These are phyloP conservation scores for Sarocladium brachiariae DNA, from an alignment of 2,329 filamentous ascomycete genomes.

Conservation along the genomic window DNA sequence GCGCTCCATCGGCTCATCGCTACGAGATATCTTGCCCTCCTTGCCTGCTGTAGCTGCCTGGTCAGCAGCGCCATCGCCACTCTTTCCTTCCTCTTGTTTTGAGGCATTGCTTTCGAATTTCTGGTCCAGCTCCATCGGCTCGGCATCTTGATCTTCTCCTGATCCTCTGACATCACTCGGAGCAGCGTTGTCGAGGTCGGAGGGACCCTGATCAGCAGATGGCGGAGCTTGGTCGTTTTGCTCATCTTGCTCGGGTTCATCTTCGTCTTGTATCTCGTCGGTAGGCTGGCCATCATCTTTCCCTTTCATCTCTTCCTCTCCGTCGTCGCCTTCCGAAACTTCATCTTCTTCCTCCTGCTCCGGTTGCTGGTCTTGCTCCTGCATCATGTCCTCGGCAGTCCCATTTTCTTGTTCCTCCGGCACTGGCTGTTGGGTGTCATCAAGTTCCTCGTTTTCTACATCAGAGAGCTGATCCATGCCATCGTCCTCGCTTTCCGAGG, in stretches of 20 bases:
- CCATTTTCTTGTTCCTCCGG: slow-evolving; percentile 29
- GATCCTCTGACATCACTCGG: slow-evolving; percentile 57
- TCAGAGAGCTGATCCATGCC: slow-evolving; percentile 53
- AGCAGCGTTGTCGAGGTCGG: slow-evolving; percentile 54
- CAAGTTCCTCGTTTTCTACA: slow-evolving; percentile 37
- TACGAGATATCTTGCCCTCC: slow-evolving; percentile 48
- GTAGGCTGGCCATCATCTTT: slow-evolving; percentile 40
- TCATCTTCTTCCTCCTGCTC: slow-evolving; percentile 25
- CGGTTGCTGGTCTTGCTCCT: slow-evolving; percentile 29
- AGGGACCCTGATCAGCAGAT: slow-evolving; percentile 39
- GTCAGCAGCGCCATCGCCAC: slow-evolving; percentile 58
- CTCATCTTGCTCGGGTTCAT: slow-evolving; percentile 47
- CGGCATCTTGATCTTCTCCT: slow-evolving; percentile 59
- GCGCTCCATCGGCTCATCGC: slow-evolving; percentile 31
- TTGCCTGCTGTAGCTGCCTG: slow-evolving; percentile 57
- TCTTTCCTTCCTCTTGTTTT: slow-evolving; percentile 59
- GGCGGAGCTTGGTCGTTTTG: slow-evolving; percentile 31
- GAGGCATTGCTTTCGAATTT: slow-evolving; percentile 53
- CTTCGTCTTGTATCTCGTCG: slow-evolving; percentile 46
- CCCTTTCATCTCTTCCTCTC: slow-evolving; percentile 45
- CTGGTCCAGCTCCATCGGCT: slow-evolving; percentile 56
- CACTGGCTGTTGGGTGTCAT: slow-evolving; percentile 31
- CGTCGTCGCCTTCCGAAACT: slow-evolving; percentile 36
- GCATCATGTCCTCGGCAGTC: slow-evolving; percentile 29
- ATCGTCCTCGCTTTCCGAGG: slow-evolving; percentile 48